Evolutionary conservation across 768 basidiomycete genomes (phyloP).

Genomic region (Tephrocybe rancida): DNA sequence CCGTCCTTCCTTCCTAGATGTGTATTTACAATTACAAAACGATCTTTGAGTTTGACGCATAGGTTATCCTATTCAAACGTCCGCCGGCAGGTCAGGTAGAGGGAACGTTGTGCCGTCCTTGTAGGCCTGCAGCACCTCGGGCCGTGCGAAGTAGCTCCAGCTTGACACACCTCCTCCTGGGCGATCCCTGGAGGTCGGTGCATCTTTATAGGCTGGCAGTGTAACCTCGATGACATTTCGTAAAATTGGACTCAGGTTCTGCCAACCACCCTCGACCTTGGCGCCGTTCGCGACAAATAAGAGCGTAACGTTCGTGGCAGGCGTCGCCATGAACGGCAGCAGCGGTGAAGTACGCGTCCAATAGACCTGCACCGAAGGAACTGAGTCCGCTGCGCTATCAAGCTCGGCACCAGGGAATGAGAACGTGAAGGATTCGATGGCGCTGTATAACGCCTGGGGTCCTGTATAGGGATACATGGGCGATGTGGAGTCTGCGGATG

Average conservation of each 20-base stretch:
- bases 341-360: conserved; percentile 20
- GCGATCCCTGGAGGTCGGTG: conserved; percentile 6
- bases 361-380: conserved; percentile 16
- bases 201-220: conserved; percentile 16
- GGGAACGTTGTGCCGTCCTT: conserved; percentile 18
- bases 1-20: too few species aligned
- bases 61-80: not conserved
- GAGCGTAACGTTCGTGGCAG: conserved; percentile 10
- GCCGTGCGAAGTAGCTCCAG: conserved; percentile 21
- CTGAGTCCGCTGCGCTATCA: not conserved
- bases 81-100: conserved; percentile 12
- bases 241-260: conserved; percentile 3
- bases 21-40: too few species aligned
- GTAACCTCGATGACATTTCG: conserved; percentile 11
- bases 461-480: conserved; percentile 15
- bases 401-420: conserved; percentile 16
- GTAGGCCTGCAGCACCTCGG: conserved; percentile 22
- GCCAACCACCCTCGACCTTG: conserved; percentile 16
- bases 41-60: too few species aligned
- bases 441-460: conserved; percentile 18
- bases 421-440: conserved; percentile 22
- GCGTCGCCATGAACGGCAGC: conserved; percentile 17
- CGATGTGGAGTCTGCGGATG: conserved; percentile 14
- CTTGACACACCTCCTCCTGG: conserved; percentile 18
- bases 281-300: conserved; percentile 15